These are phyloP conservation scores for Fusarium nisikadoi DNA, from an alignment of 2,329 filamentous ascomycete genomes.

Conservation along the genomic window DNA sequence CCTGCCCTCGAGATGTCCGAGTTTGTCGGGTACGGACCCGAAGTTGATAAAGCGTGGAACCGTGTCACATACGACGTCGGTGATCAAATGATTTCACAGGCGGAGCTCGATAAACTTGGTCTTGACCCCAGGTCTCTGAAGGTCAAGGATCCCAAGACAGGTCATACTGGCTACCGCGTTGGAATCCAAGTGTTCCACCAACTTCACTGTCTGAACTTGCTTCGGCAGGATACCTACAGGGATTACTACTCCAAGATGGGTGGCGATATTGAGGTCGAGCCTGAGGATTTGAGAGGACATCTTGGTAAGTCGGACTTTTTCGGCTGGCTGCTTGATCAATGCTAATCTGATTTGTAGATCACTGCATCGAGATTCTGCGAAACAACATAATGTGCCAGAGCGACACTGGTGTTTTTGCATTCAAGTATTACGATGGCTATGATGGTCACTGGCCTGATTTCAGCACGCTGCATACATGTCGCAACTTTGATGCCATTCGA, in stretches of 20 bases:
- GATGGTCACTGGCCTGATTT: slow-evolving; percentile 66
- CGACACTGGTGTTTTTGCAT: slow-evolving; percentile 65
- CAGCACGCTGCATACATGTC: slow-evolving; percentile 63
- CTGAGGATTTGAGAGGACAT: slow-evolving; percentile 31
- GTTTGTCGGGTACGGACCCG: slow-evolving; percentile 65
- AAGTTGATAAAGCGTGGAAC: slow-evolving; percentile 68
- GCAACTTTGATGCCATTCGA: slow-evolving; percentile 63
- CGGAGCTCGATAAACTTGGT: slow-evolving; percentile 64
- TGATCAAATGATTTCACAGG: slow-evolving; percentile 67
- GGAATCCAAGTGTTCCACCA: slow-evolving; percentile 68
- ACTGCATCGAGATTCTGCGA: slow-evolving; percentile 54
- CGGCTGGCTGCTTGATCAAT: fast-evolving
- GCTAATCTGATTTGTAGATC: slow-evolving; percentile 11
- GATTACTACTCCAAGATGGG: slow-evolving; percentile 60
- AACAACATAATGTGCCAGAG: slow-evolving; percentile 65
- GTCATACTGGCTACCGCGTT: slow-evolving; percentile 67
- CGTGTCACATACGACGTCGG: slow-evolving; percentile 62
- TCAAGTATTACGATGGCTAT: slow-evolving; percentile 59
- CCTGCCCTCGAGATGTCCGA: slow-evolving; percentile 56
- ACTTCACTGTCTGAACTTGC: slow-evolving; percentile 61
- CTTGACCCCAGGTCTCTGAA: slow-evolving; percentile 64
- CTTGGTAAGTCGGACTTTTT: background rate
- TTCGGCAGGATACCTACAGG: slow-evolving; percentile 60
- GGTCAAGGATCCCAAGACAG: slow-evolving; percentile 65
- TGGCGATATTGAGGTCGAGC: slow-evolving; percentile 58